Evolutionary conservation across 1,284 basidiomycete genomes (phyloP).

Genomic region (Ustilago crameri): DNA sequence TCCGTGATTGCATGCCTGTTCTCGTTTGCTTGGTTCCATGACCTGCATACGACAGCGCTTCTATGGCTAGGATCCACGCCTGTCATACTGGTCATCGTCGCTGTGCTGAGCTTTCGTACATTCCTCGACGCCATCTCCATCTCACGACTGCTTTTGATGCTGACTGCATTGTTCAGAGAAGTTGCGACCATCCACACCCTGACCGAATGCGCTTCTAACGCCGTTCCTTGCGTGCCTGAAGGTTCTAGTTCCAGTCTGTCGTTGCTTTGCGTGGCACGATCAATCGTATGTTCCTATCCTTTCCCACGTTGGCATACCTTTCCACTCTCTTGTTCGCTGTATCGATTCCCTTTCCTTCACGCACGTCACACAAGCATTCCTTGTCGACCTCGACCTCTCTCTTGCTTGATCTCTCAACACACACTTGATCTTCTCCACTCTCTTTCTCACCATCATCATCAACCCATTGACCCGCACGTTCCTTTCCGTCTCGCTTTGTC

Average conservation of each 20-base stretch:
- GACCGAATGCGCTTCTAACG: conserved; percentile 7
- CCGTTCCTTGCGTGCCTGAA: conserved; percentile 28
- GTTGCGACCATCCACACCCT: not conserved
- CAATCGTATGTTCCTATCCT: not conserved
- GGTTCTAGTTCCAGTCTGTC: not conserved
- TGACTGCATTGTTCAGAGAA: not conserved
- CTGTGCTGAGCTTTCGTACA: not conserved
- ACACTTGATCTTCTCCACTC: not conserved
- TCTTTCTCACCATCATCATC: not conserved
- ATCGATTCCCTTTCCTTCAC: no score
- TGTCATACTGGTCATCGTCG: not conserved
- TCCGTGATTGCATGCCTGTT: not conserved
- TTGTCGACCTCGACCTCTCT: no score
- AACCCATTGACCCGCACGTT: not conserved
- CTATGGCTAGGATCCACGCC: no score
- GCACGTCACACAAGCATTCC: no score
- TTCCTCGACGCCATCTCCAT: conserved; percentile 3
- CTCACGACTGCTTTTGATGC: not conserved
- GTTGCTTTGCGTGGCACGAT: conserved; percentile 8
- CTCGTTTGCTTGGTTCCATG: not conserved
- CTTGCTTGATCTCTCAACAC: no score
- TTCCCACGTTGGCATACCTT: no score
- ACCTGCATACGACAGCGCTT: no score
- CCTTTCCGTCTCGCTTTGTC: not conserved
- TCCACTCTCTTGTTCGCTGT: no score